Evolutionary conservation across 805 yeast species (phyloP).

Genomic region (Myxozyma kluyveri): DNA sequence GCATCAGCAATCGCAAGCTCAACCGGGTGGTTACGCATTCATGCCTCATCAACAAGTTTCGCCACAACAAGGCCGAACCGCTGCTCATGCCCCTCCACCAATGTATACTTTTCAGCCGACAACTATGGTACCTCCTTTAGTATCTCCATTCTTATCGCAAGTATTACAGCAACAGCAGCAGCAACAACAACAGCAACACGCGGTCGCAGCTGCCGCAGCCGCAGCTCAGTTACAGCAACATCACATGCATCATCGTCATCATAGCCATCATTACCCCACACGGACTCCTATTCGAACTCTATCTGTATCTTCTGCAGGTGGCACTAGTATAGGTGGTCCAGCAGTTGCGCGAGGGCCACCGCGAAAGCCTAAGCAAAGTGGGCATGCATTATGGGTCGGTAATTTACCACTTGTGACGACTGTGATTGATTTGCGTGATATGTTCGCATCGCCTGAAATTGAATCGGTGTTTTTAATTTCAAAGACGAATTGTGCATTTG

Average conservation of each 20-base stretch:
- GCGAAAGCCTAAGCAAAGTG: constrained; percentile 42
- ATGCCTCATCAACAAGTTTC: neutral
- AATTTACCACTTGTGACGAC: constrained; percentile 41
- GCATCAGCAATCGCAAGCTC: neutral
- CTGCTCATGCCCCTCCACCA: constrained; percentile 1
- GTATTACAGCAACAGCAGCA: neutral
- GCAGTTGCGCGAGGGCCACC: constrained; percentile 41
- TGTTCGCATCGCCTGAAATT: constrained; percentile 41
- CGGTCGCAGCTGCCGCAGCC: constrained; percentile 1
- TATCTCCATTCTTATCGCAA: constrained; percentile 1
- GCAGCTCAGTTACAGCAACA: neutral
- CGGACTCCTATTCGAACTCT: neutral
- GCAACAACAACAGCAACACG: neutral
- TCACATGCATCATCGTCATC: constrained; percentile 11
- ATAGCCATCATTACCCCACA: constrained; percentile 9
- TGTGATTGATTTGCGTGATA: constrained; percentile 38
- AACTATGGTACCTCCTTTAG: neutral
- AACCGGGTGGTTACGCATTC: neutral
- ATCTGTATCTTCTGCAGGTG: constrained; percentile 1
- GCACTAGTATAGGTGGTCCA: neutral
- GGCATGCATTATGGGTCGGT: constrained; percentile 49
- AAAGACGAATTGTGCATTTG: constrained; percentile 45
- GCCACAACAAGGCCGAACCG: constrained; percentile 1
- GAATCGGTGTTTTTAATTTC: constrained; percentile 42
- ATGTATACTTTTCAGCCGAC: neutral